Evolutionary conservation across 1,284 basidiomycete species (phyloP).

Genomic region (Pseudozyma hubeiensis): DNA sequence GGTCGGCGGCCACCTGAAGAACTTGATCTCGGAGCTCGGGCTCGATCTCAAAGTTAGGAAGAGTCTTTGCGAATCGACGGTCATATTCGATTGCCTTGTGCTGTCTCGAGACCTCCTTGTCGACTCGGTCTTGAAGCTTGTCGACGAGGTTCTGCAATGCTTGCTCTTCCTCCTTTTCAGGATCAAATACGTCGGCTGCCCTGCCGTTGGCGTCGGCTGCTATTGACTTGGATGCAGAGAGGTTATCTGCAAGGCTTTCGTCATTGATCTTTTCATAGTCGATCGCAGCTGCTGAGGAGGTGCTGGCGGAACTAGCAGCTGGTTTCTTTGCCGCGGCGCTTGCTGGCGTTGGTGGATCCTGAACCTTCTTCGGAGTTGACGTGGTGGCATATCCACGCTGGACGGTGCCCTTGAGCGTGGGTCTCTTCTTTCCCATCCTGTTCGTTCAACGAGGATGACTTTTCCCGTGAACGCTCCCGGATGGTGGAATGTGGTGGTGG

Average conservation of each 20-base stretch:
- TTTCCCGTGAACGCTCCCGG: not conserved
- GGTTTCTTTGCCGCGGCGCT: conserved; percentile 64
- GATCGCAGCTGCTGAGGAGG: conserved; percentile 50
- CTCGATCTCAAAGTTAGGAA: conserved; percentile 78
- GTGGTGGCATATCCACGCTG: conserved; percentile 68
- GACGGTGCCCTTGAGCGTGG: conserved; percentile 59
- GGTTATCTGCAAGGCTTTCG: conserved; percentile 37
- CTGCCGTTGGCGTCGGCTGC: conserved; percentile 12
- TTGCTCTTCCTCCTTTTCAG: conserved; percentile 62
- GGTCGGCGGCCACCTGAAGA: conserved; percentile 71
- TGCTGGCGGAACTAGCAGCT: conserved; percentile 20
- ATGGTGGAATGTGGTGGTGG: conserved; percentile 4
- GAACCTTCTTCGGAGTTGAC: conserved; percentile 83
- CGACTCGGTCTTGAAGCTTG: conserved; percentile 84
- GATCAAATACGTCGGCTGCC: conserved; percentile 39
- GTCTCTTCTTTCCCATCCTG: conserved; percentile 62
- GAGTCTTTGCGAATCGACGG: conserved; percentile 77
- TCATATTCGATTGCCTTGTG: conserved; percentile 84
- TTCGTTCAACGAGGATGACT: not conserved
- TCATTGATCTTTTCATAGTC: conserved; percentile 44
- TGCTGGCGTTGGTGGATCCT: conserved; percentile 66
- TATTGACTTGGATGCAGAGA: conserved; percentile 17
- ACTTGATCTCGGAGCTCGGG: conserved; percentile 75
- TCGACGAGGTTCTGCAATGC: conserved; percentile 72
- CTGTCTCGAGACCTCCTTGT: conserved; percentile 84